phyloP scores from a whole-genome alignment of 805 yeast species.

The Schizosaccharomyces cryophilus region DNA sequence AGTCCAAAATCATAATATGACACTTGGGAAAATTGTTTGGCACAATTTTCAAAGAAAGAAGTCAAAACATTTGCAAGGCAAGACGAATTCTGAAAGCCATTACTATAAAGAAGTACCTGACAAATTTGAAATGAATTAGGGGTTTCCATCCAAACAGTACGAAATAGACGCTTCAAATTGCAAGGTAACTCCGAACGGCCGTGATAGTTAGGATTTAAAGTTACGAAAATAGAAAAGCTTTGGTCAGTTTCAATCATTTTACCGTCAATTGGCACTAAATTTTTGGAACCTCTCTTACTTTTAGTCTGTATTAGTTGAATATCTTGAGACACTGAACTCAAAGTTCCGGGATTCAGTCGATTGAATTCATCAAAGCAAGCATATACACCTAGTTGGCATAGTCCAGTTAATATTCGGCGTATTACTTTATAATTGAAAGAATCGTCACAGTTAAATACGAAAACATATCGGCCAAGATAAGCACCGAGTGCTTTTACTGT shows the following conservation, averaged over 20 bases:
- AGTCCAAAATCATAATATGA: constrained; percentile 78
- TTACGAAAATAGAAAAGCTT: constrained; percentile 40
- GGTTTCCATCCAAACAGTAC: constrained; percentile 44
- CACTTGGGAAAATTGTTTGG: constrained; percentile 24
- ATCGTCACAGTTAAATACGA: constrained; percentile 82
- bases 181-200: constrained; percentile 73
- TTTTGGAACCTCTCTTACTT: constrained; percentile 13
- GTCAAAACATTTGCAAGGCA: constrained; percentile 26
- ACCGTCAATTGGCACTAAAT: background rate
- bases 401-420: constrained; percentile 51
- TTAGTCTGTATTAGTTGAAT: constrained; percentile 47
- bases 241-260: constrained; percentile 5
- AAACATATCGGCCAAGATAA: constrained; percentile 52
- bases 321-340: constrained; percentile 69
- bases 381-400: constrained; percentile 72
- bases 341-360: constrained; percentile 39
- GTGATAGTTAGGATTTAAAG: constrained; percentile 73
- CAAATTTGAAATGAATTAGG: constrained; percentile 52
- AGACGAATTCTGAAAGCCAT: constrained; percentile 34
- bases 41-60: constrained; percentile 27
- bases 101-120: constrained; percentile 44
- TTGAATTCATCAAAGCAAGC: constrained; percentile 93
- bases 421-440: constrained; percentile 60
- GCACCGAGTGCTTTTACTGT: constrained; percentile 64
- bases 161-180: constrained; percentile 53